Evolutionary conservation across 2,329 filamentous ascomycete genomes (phyloP), one percentile per base, ranked within the genome.

Genomic region (Penicillium sp.): DNA sequence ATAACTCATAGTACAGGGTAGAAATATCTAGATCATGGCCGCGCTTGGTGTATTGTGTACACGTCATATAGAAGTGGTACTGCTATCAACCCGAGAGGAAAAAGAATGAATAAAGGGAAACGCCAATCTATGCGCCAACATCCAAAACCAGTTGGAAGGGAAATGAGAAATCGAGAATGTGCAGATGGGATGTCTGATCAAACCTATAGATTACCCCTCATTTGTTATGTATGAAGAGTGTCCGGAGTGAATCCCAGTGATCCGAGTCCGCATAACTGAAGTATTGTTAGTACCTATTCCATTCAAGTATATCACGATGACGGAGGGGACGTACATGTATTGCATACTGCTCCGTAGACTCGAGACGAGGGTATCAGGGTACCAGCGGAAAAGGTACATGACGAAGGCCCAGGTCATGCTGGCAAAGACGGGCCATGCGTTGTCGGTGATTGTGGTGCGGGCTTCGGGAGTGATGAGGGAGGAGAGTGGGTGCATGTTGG

Each of bases 271-370:
- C 81, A 71, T 87, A 87, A 68, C 84, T 87, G 62, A 44, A 18
- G 10, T 28, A 8, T 42, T 4, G 23, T 42, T 42, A 26, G 41
- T 9, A 26, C 28, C 6, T 49, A 33, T 52, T 53, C 51, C 51
- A 51, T 47, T 26, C 46, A 42, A 38, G 24, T 42, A 12, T 33
- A 24, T 15, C 36, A n/a, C 13, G 4, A 16, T n/a, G 38, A 16
- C 18, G n/a, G 33, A 21, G 42, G 48, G 41, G 34, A 80, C 83
- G 68, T 93, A 99, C 79, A 99, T 96, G 69, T 99, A 99, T 64
- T 85, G 89, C 94, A 99, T 99, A 77, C 91, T 96, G 75, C 86
- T 92, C 71, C 90, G 83, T 79, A 99, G 76, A 72, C 92, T 96
- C 54, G 86, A 85, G 80, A 96, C 94, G 69, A 99, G 82, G 51